A percentile compares a stretch with the other conserved stretches of the same genome.
Evolutionary conservation across 768 basidiomycete species (phyloP).

Genomic region (Suillus discolor): DNA sequence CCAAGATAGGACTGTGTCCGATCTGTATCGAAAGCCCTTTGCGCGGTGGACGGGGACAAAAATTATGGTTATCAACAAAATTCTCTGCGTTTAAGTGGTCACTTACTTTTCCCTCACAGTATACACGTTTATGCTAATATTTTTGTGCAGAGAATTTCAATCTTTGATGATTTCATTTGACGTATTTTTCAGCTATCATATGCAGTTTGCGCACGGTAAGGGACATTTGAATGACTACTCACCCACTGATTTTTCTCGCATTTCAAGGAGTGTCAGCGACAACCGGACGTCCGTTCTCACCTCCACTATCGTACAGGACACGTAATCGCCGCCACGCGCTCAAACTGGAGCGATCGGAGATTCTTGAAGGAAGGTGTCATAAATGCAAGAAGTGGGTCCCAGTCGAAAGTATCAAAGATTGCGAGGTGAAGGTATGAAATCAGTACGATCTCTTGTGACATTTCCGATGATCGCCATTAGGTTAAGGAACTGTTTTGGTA

Average conservation of each 20-base stretch:
- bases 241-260: slow-evolving; percentile 8
- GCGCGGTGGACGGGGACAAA: slow-evolving; percentile 66
- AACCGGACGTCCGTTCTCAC: slow-evolving; percentile 74
- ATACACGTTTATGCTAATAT: neutral
- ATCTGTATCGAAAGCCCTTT: slow-evolving; percentile 63
- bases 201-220: slow-evolving; percentile 80
- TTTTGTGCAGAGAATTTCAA: neutral
- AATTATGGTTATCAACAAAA: slow-evolving; percentile 77
- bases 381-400: slow-evolving; percentile 73
- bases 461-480: slow-evolving; percentile 32
- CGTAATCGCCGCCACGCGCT: slow-evolving; percentile 45
- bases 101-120: slow-evolving; percentile 3
- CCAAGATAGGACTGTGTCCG: slow-evolving; percentile 78
- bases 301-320: slow-evolving; percentile 65
- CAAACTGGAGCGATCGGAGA: slow-evolving; percentile 59
- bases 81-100: slow-evolving; percentile 81
- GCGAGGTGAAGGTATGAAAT: slow-evolving; percentile 63
- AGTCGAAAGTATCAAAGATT: slow-evolving; percentile 73
- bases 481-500: slow-evolving; percentile 80
- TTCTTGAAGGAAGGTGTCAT: slow-evolving; percentile 79
- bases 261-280: slow-evolving; percentile 67
- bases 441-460: neutral
- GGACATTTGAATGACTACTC: neutral
- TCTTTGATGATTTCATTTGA: slow-evolving; percentile 11
- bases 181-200: slow-evolving; percentile 62